These are phyloP conservation scores for Porogramme epimiltina DNA, from an alignment of 1,284 basidiomycete genomes.

Conservation along the genomic window DNA sequence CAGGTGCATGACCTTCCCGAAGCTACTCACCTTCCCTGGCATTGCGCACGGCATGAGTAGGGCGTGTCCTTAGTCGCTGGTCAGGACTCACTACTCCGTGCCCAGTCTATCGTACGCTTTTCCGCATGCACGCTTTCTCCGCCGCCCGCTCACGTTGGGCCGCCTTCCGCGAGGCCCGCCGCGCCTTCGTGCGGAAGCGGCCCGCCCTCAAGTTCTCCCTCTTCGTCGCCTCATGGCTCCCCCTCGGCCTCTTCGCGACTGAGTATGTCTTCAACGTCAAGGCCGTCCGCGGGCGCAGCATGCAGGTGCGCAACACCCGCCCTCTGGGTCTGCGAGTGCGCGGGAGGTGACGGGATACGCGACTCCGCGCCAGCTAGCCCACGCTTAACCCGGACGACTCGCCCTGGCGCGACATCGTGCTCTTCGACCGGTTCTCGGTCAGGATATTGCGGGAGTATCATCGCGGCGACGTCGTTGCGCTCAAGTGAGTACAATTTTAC, in stretches of 20 bases:
- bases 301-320: conserved; percentile 58
- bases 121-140: conserved; percentile 9
- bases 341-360: neutral
- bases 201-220: conserved; percentile 25
- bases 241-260: conserved; percentile 49
- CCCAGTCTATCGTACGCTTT: too few relatives aligned
- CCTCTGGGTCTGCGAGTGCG: neutral
- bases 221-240: conserved; percentile 56
- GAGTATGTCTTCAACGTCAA: conserved; percentile 57
- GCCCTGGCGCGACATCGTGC: conserved; percentile 55
- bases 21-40: too few relatives aligned
- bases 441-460: conserved; percentile 38
- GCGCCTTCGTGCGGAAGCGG: conserved; percentile 12
- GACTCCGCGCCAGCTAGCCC: conserved; percentile 56
- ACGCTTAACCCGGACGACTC: conserved; percentile 76
- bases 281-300: conserved; percentile 64
- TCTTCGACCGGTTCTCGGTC: conserved; percentile 60
- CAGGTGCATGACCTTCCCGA: too few relatives aligned
- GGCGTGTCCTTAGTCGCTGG: too few relatives aligned
- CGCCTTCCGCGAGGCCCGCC: conserved; percentile 18
- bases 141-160: conserved; percentile 4
- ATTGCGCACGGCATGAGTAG: too few relatives aligned
- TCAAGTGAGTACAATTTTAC: conserved; percentile 44
- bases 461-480: conserved; percentile 66
- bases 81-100: too few relatives aligned